Evolutionary conservation across 169 alveolate genomes (phyloP).

Genomic region (Cryptosporidium xiaoi): DNA sequence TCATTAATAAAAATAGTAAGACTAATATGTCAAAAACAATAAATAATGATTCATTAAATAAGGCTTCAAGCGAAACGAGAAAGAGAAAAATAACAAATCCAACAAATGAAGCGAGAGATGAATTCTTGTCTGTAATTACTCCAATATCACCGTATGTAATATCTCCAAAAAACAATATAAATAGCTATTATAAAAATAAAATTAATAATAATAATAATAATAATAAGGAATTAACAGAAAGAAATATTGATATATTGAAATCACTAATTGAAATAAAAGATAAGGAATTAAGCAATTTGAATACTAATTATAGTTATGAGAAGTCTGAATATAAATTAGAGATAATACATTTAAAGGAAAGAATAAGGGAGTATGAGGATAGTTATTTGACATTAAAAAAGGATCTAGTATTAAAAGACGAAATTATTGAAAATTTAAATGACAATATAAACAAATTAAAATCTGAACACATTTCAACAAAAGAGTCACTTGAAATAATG

Average conservation of each 20-base stretch:
- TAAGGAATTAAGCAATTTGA: conserved; percentile 25
- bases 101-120: neutral
- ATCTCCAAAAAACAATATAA: conserved; percentile 34
- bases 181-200: neutral
- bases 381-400: conserved; percentile 10
- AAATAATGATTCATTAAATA: neutral
- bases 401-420: conserved; percentile 31
- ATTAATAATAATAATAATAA: conserved; percentile 1
- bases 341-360: conserved; percentile 38
- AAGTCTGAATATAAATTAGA: conserved; percentile 53
- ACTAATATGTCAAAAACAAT: too few species aligned
- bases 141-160: conserved; percentile 67
- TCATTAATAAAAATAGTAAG: neutral
- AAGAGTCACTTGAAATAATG: conserved; percentile 40
- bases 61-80: conserved; percentile 16
- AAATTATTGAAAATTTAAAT: neutral
- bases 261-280: conserved; percentile 62
- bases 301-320: conserved; percentile 52
- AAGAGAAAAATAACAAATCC: conserved; percentile 33
- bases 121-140: conserved; percentile 27
- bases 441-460: conserved; percentile 12
- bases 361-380: conserved; percentile 39
- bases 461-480: conserved; percentile 15
- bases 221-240: conserved; percentile 38
- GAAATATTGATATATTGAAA: conserved; percentile 39